A percentile compares a stretch with the other conserved stretches of the same genome.
phyloP scores from a whole-genome alignment of 371 early-diverging fungal genomes.

The Actinomucor elegans region DNA sequence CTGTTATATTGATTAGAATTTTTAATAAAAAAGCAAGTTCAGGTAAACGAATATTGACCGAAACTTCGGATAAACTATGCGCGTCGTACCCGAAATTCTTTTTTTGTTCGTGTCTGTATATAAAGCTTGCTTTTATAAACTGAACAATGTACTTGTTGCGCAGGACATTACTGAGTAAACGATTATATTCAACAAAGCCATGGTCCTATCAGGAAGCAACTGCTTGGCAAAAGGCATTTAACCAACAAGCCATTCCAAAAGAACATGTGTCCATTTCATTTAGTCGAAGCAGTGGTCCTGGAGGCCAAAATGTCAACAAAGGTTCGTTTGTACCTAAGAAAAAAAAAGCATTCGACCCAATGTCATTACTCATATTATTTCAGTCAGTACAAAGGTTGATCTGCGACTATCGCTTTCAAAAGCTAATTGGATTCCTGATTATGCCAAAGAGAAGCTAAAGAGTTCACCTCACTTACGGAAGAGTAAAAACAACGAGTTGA shows the following conservation, averaged over 20 bases:
- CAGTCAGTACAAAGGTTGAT: conserved; percentile 87
- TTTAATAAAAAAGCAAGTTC: too few species aligned
- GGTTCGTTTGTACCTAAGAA: conserved; percentile 23
- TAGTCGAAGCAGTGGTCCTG: conserved; percentile 72
- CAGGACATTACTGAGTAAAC: background rate
- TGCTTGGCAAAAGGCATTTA: conserved; percentile 32
- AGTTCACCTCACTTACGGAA: conserved; percentile 34
- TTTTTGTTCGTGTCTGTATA: too few species aligned
- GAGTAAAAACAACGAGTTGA: conserved; percentile 74
- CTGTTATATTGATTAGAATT: too few species aligned
- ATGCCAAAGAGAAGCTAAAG: conserved; percentile 55
- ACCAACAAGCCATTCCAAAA: conserved; percentile 31
- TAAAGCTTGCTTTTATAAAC: too few species aligned
- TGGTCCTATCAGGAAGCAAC: conserved; percentile 37
- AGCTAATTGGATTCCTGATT: conserved; percentile 79
- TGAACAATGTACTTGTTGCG: too few species aligned
- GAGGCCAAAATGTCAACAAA: conserved; percentile 94
- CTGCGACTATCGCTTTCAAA: conserved; percentile 67
- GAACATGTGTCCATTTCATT: conserved; percentile 33
- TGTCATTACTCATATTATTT: too few species aligned
- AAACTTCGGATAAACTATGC: too few species aligned
- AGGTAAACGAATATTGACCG: too few species aligned
- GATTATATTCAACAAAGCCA: conserved; percentile 10
- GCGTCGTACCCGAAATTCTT: too few species aligned
- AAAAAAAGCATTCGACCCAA: too few species aligned